Base-by-base conservation (phyloP, 805 yeast genomes). In the Yarrowia keelungensis region DNA sequence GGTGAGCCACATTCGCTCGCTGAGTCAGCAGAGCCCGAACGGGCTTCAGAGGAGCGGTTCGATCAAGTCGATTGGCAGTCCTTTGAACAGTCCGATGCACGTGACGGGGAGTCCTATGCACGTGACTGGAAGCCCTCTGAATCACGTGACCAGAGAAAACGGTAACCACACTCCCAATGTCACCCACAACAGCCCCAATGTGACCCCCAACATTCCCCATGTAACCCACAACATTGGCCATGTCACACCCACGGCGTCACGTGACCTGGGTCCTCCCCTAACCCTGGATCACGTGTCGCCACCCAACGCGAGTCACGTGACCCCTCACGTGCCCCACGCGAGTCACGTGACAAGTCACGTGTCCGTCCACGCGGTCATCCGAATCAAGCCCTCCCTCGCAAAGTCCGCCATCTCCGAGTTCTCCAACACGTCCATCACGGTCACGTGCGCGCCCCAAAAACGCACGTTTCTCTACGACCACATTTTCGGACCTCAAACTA, bases 381-480 rank as follows among this genome's bases (percentile, higher is more conserved):
- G 67, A 39, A 49, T 62, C 67, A 62, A 62, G 14, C 67, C 67
- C 10, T 19, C 43, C 10, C 26, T 11, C 8, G 64, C 47, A 1
- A 50, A 61, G 32, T 39, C 66, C 3, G 26, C 51, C 15, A 69
- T 65, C 41, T 5, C 51, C 3, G 68, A 68, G 14, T 19, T 22
- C 26, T 39, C 68, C 15, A 22, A 1, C 36, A 50, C 45, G 42
- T 41, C 54, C 19, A 45, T 58, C 19, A 62, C 61, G 10, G 59
- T 65, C 69, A n/a, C 42, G 7, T 32, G 39, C 14, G 68, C 68
- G 8, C 49, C 46, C 11, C 49, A 50, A 19, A 36, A 35, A 9
- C 59, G 71, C 53, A 69, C 66, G 39, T 73, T 69, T 53, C 41
- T 65, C 35, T 73, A 68, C 53, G 75, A 73, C 68, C 65, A 61